Evolutionary conservation across 192 early-diverging fungal genomes (phyloP), one percentile per base, ranked within the genome.

Genomic region (Allomyces macrogynus): DNA sequence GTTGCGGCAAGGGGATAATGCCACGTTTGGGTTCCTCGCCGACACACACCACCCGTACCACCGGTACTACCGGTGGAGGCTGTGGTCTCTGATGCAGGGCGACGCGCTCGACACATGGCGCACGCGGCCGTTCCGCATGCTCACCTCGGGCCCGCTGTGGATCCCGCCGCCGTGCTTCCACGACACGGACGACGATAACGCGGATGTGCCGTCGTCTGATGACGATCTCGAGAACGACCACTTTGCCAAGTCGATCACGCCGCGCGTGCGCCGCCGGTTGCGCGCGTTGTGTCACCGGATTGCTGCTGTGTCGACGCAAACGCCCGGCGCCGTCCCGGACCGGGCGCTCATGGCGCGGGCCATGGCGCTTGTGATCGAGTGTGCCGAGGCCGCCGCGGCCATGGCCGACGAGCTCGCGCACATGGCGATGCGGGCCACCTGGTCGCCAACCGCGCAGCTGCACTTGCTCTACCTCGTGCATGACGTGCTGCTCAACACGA

Each of bases 41-140:
- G 77, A 88, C n/a, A 75, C 80, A 7, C 67, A 86, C 83, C 79
- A 76, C 10, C 68, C 77, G 23, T 89, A 90, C 62, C 92, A 94
- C 66, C 73, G 82, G 24, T 94, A 94, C 62, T 97, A 97, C 70
- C 81, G 90, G 10, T 94, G 93, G 92, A 88, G 86, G 63, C 76
- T 97, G 54, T 93, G 83, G 74, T 93, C 91, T 27, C 75, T 93
- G 18, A 73, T 89, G 64, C 89, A 91, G 68, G 89, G 88, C 23
- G 93, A 97, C 63, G 77, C 83, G 1, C 82, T 76, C 65, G 67
- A 68, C 25, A 74, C 74, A 12, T 94, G 92, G 93, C 78, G 75
- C 32, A 76, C 77, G 16, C 78, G 87, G 57, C 81, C 90, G 27
- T 97, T 97, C 72, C 77, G 83, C 10, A 94, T 97, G 91, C 86